These are phyloP conservation scores for Didymella pinodella DNA, from an alignment of 2,329 filamentous ascomycete genomes.

Conservation along the genomic window DNA sequence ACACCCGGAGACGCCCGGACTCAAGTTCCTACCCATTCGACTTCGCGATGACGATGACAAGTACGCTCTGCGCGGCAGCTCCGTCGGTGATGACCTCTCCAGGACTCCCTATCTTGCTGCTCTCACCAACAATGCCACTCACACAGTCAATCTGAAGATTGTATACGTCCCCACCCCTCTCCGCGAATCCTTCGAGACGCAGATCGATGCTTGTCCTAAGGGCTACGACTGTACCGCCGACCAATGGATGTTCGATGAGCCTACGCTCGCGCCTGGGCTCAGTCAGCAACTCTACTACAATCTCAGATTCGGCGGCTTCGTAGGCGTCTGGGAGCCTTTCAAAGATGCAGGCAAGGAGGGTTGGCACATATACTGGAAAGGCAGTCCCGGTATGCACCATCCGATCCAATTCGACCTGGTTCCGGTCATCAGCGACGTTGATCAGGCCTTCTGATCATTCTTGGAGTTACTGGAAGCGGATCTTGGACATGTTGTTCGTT, in stretches of 20 bases:
- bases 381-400: slow-evolving; percentile 15
- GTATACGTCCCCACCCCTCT: slow-evolving; percentile 21
- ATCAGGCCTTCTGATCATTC: not conserved
- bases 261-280: not conserved
- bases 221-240: slow-evolving; percentile 25
- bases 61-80: slow-evolving; percentile 27
- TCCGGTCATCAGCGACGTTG: not conserved
- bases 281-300: slow-evolving; percentile 7
- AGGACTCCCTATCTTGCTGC: slow-evolving; percentile 27
- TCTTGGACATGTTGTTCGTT: not conserved
- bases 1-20: slow-evolving; percentile 25
- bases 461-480: not conserved
- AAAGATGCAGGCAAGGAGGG: slow-evolving; percentile 30
- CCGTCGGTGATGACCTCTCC: slow-evolving; percentile 19
- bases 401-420: slow-evolving; percentile 22
- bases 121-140: slow-evolving; percentile 22
- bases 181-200: slow-evolving; percentile 10
- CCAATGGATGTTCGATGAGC: slow-evolving; percentile 20
- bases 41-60: slow-evolving; percentile 16
- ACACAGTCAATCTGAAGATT: slow-evolving; percentile 22
- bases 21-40: slow-evolving; percentile 25
- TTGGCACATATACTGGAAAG: slow-evolving; percentile 35
- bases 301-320: slow-evolving; percentile 24
- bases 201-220: slow-evolving; percentile 23
- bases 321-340: slow-evolving; percentile 26